Conservation (phyloP, 192 early-diverging fungal genomes). For the Gryganskiella cystojenkinii region DNA sequence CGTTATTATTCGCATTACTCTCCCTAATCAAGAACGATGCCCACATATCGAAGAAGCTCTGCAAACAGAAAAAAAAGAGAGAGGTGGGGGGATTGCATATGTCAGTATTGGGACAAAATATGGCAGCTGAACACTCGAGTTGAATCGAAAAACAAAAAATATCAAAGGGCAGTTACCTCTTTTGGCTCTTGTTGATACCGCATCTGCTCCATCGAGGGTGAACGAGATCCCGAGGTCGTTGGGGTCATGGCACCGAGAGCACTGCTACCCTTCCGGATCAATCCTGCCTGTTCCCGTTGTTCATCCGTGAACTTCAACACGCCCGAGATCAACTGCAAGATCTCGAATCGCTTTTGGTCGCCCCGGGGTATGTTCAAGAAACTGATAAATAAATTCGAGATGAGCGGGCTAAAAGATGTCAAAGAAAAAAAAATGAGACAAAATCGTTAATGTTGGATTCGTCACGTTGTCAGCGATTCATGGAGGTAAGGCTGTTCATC, state of each 20-base stretch:
- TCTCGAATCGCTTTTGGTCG: constrained; percentile 92
- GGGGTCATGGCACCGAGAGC: constrained; percentile 48
- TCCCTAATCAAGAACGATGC: constrained; percentile 82
- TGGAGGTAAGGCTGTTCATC: not conserved
- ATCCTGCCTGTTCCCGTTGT: constrained; percentile 85
- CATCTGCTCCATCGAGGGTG: constrained; percentile 61
- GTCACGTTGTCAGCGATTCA: not conserved
- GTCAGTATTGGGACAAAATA: too few species aligned
- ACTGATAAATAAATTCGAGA: constrained; percentile 90
- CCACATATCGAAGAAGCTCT: constrained; percentile 86
- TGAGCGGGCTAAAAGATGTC: constrained; percentile 71
- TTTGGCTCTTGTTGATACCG: constrained; percentile 50
- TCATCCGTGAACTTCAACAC: constrained; percentile 90
- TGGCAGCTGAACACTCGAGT: too few species aligned
- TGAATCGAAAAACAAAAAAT: constrained; percentile 13
- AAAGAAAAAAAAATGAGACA: constrained; percentile 1
- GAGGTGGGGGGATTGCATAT: not conserved
- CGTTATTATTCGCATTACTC: constrained; percentile 51
- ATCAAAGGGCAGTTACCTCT: constrained; percentile 22
- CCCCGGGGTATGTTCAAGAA: constrained; percentile 89
- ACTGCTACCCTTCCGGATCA: constrained; percentile 72
- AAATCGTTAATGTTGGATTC: too few species aligned
- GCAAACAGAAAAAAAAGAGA: not conserved
- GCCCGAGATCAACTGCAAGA: constrained; percentile 89
- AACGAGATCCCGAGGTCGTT: constrained; percentile 55